A percentile compares a stretch with the other conserved stretches of the same genome.
Conservation (phyloP, 1,284 basidiomycete genomes). For the Paramarasmius palmivorus region DNA sequence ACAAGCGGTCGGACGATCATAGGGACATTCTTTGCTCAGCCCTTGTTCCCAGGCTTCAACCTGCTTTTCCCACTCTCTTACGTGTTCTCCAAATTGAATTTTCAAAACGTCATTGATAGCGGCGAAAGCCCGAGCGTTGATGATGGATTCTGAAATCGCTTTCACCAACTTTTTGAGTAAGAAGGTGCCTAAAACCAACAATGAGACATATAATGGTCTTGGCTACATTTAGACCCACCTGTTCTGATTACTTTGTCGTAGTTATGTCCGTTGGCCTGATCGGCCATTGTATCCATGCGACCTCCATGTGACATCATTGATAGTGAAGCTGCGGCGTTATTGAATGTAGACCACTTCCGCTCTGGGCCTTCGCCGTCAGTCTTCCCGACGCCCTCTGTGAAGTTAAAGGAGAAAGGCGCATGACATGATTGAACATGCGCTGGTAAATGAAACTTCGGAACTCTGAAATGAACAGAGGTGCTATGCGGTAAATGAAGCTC, state of each 20-base stretch:
- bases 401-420: slow-evolving; percentile 15
- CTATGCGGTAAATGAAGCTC: neutral
- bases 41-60: neutral
- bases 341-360: slow-evolving; percentile 16
- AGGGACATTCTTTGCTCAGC: neutral
- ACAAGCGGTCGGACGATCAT: neutral
- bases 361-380: too few species aligned
- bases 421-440: slow-evolving; percentile 7
- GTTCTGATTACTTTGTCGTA: neutral
- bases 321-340: slow-evolving; percentile 12
- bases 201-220: neutral
- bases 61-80: neutral
- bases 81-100: neutral
- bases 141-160: neutral
- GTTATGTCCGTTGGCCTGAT: slow-evolving; percentile 5
- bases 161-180: neutral
- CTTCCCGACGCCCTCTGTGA: slow-evolving; percentile 7
- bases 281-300: slow-evolving; percentile 19
- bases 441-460: slow-evolving; percentile 13
- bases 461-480: slow-evolving; percentile 1
- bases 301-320: slow-evolving; percentile 17
- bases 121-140: neutral
- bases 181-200: neutral
- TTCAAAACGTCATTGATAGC: neutral
- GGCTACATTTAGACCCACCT: slow-evolving; percentile 2